Evolutionary conservation across 1,284 basidiomycete genomes (phyloP).

Genomic region (Kwoniella shivajii): DNA sequence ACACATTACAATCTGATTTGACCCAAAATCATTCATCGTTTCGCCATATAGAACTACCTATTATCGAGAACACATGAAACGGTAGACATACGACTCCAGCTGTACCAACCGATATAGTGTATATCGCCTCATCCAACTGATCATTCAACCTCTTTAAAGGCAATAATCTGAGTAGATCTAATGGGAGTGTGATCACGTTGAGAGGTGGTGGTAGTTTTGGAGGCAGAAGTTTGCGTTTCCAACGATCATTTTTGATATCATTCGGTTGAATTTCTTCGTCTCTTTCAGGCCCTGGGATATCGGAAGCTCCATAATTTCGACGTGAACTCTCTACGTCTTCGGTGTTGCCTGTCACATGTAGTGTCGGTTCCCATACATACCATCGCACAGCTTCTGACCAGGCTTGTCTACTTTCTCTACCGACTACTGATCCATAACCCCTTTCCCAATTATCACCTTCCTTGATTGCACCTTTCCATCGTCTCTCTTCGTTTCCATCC

Average conservation of each 20-base stretch:
- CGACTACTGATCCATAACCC: conserved; percentile 17
- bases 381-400: conserved; percentile 10
- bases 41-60: neutral
- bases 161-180: conserved; percentile 13
- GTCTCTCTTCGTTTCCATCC: conserved; percentile 3
- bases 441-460: conserved; percentile 23
- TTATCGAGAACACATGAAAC: neutral
- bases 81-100: neutral
- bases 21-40: too few relatives aligned
- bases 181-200: conserved; percentile 27
- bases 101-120: neutral
- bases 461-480: conserved; percentile 18
- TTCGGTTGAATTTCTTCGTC: too few relatives aligned
- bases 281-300: too few relatives aligned
- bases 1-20: too few relatives aligned
- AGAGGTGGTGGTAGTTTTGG: conserved; percentile 21
- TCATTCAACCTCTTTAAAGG: neutral
- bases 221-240: neutral
- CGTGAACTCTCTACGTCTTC: too few relatives aligned
- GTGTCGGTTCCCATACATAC: neutral
- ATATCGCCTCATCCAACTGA: neutral
- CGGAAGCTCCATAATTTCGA: neutral
- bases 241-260: neutral
- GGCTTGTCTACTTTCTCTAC: conserved; percentile 13
- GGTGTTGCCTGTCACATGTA: too few relatives aligned